Evolutionary conservation across 2,329 filamentous ascomycete genomes (phyloP).

Genomic region (Penicillium sp.): DNA sequence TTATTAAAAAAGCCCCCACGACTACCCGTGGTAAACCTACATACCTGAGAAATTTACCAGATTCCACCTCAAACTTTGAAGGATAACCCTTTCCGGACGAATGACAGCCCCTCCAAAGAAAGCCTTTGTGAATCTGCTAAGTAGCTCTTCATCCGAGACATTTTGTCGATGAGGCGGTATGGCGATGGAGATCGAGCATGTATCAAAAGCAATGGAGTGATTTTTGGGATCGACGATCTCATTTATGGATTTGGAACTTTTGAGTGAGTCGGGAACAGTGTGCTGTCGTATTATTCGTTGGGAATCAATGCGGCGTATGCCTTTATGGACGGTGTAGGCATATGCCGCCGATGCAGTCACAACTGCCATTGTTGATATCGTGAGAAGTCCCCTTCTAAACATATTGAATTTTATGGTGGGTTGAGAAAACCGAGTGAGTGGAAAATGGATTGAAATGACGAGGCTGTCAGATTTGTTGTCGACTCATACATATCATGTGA

Average conservation of each 20-base stretch:
- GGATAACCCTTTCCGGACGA: neutral
- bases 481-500: neutral
- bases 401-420: neutral
- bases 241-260: neutral
- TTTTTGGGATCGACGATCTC: neutral
- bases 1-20: neutral
- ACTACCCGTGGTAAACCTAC: neutral
- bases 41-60: neutral
- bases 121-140: neutral
- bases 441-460: neutral
- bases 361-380: neutral
- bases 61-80: neutral
- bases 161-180: neutral
- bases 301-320: neutral
- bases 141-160: neutral
- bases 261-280: neutral
- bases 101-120: neutral
- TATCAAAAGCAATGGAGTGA: neutral
- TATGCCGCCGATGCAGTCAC: neutral
- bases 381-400: neutral
- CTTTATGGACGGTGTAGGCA: neutral
- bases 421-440: neutral
- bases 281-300: neutral
- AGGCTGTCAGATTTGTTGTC: neutral
- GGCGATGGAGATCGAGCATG: neutral